Conservation (phyloP, 352 stramenopile genomes). For the Phytophthora europaea region DNA sequence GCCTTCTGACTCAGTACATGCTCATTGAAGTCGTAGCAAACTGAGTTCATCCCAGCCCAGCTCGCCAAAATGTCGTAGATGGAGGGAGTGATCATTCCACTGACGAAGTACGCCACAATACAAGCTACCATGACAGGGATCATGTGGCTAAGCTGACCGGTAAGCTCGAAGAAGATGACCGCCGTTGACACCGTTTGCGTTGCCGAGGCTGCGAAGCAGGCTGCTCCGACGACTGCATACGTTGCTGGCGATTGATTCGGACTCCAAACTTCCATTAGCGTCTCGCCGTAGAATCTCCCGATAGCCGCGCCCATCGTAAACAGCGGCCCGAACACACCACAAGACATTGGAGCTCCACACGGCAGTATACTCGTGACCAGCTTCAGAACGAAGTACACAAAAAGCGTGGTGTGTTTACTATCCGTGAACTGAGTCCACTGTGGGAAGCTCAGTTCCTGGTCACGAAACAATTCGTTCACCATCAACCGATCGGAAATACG, state of each 20-base stretch:
- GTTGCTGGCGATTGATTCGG: constrained; percentile 79
- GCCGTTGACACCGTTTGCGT: constrained; percentile 92
- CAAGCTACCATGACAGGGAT: constrained; percentile 85
- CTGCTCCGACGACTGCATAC: constrained; percentile 93
- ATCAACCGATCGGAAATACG: constrained; percentile 73
- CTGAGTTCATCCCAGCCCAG: constrained; percentile 79
- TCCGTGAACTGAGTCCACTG: constrained; percentile 75
- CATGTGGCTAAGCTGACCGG: constrained; percentile 85
- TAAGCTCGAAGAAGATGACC: constrained; percentile 91
- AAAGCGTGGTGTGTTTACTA: constrained; percentile 64
- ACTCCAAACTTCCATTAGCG: constrained; percentile 81
- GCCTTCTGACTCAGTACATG: constrained; percentile 75
- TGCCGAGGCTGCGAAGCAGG: constrained; percentile 91
- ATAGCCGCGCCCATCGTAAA: constrained; percentile 87
- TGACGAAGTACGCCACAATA: constrained; percentile 85
- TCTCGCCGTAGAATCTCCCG: constrained; percentile 81
- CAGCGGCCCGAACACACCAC: constrained; percentile 83
- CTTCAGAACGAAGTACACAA: constrained; percentile 82
- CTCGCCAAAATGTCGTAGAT: constrained; percentile 90
- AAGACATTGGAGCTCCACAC: constrained; percentile 79
- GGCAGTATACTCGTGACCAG: constrained; percentile 75
- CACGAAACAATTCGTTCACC: constrained; percentile 84
- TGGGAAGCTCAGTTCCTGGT: constrained; percentile 62
- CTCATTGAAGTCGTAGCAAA: constrained; percentile 88
- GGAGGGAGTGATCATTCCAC: constrained; percentile 74